Conservation (phyloP, 164 flowering plant genomes). For the Protea cynaroides region DNA sequence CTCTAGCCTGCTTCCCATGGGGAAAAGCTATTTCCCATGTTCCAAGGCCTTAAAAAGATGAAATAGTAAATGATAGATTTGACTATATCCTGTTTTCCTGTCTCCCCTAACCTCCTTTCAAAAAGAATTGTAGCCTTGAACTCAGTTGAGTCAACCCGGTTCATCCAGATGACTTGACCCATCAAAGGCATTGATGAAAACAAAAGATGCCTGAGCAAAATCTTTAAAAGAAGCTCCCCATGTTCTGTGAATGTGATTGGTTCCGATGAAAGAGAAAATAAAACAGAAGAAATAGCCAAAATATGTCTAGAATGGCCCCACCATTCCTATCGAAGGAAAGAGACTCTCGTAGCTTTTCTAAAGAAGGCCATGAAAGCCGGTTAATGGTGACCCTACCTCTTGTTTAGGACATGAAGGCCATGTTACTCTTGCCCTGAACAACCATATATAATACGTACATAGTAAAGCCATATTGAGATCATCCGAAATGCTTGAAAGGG, state of each 20-base stretch:
- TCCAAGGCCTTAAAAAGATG: constrained; percentile 20
- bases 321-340: constrained; percentile 11
- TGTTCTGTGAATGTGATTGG: constrained; percentile 38
- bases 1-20: constrained; percentile 10
- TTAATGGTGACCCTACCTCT: constrained; percentile 31
- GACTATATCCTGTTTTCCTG: neutral
- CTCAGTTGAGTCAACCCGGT: too few species aligned
- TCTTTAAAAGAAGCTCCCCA: constrained; percentile 16
- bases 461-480: constrained; percentile 25
- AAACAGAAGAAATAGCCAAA: constrained; percentile 4
- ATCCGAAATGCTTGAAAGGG: constrained; percentile 20
- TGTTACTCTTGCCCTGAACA: constrained; percentile 49
- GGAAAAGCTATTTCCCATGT: constrained; percentile 20
- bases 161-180: too few species aligned
- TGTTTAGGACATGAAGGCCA: constrained; percentile 53
- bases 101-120: neutral
- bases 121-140: too few species aligned
- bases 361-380: too few species aligned
- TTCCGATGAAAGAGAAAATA: constrained; percentile 11
- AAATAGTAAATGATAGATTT: constrained; percentile 15
- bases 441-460: constrained; percentile 18
- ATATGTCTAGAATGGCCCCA: constrained; percentile 16
- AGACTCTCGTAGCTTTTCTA: neutral
- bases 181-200: neutral
- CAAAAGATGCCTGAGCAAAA: neutral